These are phyloP conservation scores for Hymenoscyphus fructigenus DNA, from an alignment of 2,329 filamentous ascomycete genomes.

Conservation along the genomic window DNA sequence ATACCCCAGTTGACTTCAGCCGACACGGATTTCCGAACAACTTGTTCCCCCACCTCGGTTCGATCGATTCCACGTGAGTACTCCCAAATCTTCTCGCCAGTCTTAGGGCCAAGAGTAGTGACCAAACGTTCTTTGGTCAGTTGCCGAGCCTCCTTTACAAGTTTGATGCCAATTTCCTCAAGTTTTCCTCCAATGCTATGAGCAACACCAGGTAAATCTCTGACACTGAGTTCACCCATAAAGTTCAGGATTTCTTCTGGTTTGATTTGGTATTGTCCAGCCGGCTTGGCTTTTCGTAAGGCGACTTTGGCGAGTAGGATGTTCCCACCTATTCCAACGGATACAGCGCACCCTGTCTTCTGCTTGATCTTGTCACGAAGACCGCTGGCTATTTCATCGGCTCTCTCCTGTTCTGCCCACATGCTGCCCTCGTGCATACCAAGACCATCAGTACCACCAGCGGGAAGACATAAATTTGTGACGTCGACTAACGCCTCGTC, in stretches of 20 bases:
- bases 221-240: slow-evolving; percentile 74
- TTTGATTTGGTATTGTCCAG: slow-evolving; percentile 85
- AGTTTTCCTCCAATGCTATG: slow-evolving; percentile 85
- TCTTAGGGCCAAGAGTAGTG: slow-evolving; percentile 81
- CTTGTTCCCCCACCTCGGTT: slow-evolving; percentile 81
- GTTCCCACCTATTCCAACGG: slow-evolving; percentile 87
- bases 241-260: slow-evolving; percentile 76
- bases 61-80: slow-evolving; percentile 87
- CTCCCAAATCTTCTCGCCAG: slow-evolving; percentile 85
- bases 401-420: slow-evolving; percentile 76
- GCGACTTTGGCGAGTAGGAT: slow-evolving; percentile 91
- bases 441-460: slow-evolving; percentile 64
- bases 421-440: slow-evolving; percentile 66
- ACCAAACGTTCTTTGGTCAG: slow-evolving; percentile 74
- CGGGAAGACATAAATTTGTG: slow-evolving; percentile 65
- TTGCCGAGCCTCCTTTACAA: slow-evolving; percentile 79
- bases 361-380: slow-evolving; percentile 70
- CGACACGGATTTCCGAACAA: slow-evolving; percentile 88
- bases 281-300: slow-evolving; percentile 87
- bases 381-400: slow-evolving; percentile 65
- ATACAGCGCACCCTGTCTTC: slow-evolving; percentile 82
- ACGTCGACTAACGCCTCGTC: slow-evolving; percentile 92
- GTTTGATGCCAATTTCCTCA: slow-evolving; percentile 79
- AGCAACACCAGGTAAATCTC: slow-evolving; percentile 87
- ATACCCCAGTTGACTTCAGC: slow-evolving; percentile 99